Conservation (phyloP, 495 filamentous ascomycete genomes). For the Aspergillus diversus region DNA sequence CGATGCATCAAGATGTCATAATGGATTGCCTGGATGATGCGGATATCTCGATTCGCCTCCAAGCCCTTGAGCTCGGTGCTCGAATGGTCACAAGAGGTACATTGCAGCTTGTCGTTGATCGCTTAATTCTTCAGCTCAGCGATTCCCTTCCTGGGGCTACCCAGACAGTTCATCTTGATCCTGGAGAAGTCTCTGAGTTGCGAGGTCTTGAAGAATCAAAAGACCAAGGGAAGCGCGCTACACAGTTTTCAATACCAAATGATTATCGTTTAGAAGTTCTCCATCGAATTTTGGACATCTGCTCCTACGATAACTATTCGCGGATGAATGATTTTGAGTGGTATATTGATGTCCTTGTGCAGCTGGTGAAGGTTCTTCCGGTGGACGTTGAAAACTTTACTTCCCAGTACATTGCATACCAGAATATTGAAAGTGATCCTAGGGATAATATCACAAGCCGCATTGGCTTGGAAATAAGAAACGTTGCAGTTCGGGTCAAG, state of each 20-base stretch:
- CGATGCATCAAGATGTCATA: conserved; percentile 92
- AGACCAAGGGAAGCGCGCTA: conserved; percentile 24
- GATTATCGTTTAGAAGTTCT: conserved; percentile 84
- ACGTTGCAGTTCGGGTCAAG: conserved; percentile 88
- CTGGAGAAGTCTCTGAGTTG: conserved; percentile 8
- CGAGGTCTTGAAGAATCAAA: conserved; percentile 1
- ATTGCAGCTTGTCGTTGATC: conserved; percentile 78
- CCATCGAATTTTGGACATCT: conserved; percentile 81
- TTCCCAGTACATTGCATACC: conserved; percentile 26
- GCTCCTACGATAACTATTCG: conserved; percentile 85
- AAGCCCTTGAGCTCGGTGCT: conserved; percentile 86
- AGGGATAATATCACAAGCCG: conserved; percentile 56
- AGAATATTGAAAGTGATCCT: conserved; percentile 21
- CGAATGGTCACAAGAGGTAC: conserved; percentile 90
- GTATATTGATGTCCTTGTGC: conserved; percentile 86
- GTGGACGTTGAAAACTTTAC: conserved; percentile 26
- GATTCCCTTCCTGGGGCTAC: conserved; percentile 42
- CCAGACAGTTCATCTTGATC: conserved; percentile 8
- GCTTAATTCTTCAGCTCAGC: conserved; percentile 81
- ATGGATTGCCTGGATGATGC: conserved; percentile 92
- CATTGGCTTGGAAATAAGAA: conserved; percentile 84
- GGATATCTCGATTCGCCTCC: conserved; percentile 94
- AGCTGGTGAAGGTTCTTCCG: conserved; percentile 73
- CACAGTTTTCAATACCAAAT: conserved; percentile 61
- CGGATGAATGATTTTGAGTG: conserved; percentile 91